Evolutionary conservation across 495 filamentous ascomycete genomes (phyloP).

Genomic region (Alectoria sarmentosa): DNA sequence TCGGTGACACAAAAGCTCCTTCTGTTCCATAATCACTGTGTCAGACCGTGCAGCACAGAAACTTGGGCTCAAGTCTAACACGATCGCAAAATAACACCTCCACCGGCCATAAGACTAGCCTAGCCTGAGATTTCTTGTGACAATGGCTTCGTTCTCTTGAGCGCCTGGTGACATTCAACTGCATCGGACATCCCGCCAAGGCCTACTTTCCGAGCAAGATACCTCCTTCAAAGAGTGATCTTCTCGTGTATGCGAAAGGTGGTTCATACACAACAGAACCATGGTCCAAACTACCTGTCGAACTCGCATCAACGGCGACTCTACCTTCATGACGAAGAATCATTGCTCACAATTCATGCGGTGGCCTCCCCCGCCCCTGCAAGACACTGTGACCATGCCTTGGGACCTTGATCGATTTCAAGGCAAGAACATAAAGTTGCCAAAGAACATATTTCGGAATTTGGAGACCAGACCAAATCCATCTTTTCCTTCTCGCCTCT

Average conservation of each 20-base stretch:
- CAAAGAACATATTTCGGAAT: background rate
- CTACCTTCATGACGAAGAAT: background rate
- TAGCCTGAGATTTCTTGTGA: background rate
- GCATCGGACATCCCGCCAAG: background rate
- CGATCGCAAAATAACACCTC: too few relatives aligned
- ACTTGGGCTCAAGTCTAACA: too few relatives aligned
- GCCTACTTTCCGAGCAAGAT: too few relatives aligned
- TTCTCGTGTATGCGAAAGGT: too few relatives aligned
- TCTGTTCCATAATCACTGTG: background rate
- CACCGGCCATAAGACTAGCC: too few relatives aligned
- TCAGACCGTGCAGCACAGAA: background rate
- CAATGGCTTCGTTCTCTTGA: background rate
- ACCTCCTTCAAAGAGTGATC: too few relatives aligned
- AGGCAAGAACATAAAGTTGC: background rate
- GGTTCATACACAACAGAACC: too few relatives aligned
- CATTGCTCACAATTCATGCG: background rate
- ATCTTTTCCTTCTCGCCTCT: background rate
- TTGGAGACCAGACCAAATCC: background rate
- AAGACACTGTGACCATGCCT: background rate
- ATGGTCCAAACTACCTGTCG: too few relatives aligned
- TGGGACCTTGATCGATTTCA: too few relatives aligned
- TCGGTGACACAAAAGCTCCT: background rate
- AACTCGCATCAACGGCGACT: background rate
- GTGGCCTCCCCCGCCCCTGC: background rate
- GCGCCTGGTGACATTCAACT: background rate